phyloP scores from a whole-genome alignment of 2,329 filamentous ascomycete species.

The Cercospora citrullina region DNA sequence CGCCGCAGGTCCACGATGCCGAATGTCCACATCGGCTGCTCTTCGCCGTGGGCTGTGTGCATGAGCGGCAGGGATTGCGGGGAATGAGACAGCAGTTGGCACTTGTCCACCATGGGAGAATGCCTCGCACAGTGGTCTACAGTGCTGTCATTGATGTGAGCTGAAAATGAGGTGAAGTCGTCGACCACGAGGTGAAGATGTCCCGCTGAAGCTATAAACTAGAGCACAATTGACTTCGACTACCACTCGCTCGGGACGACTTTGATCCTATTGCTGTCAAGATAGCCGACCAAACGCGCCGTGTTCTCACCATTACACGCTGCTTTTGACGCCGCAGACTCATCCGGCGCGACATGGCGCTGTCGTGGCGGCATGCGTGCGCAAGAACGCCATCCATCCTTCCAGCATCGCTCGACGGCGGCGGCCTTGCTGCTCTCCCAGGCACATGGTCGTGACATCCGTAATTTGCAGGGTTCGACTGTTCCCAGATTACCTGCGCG shows the following conservation, averaged over 20 bases:
- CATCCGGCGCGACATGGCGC: neutral
- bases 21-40: neutral
- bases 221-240: neutral
- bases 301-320: neutral
- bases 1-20: neutral
- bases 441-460: constrained; percentile 1
- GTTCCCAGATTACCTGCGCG: neutral
- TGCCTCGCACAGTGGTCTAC: neutral
- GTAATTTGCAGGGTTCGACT: constrained; percentile 6
- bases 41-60: neutral
- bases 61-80: neutral
- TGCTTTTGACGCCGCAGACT: neutral
- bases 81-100: neutral
- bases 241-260: neutral
- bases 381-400: neutral
- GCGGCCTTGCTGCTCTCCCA: neutral
- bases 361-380: neutral
- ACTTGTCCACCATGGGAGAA: neutral
- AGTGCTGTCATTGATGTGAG: neutral
- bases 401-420: neutral
- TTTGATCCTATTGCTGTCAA: constrained; percentile 1
- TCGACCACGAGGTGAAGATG: neutral
- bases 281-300: neutral
- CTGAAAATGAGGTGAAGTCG: neutral
- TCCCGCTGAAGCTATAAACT: neutral